phyloP scores from a whole-genome alignment of 192 early-diverging fungal species.

The Haplosporangium gracile region DNA sequence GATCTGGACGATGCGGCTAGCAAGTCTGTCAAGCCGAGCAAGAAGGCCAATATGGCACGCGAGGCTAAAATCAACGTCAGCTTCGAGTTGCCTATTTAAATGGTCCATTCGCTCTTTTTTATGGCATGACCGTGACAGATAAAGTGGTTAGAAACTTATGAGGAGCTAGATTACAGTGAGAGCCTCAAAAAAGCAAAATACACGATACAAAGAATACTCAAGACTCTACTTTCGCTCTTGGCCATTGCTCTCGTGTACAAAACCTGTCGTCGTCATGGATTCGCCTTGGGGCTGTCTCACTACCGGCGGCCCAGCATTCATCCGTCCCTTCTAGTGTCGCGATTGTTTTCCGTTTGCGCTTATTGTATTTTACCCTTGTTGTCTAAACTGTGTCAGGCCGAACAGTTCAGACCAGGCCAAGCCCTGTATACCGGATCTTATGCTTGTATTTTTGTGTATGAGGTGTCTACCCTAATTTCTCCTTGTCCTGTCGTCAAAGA shows the following conservation, averaged over 20 bases:
- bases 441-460: not conserved
- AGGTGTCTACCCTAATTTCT: not conserved
- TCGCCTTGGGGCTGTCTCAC: not conserved
- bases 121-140: not conserved
- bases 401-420: not conserved
- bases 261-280: not conserved
- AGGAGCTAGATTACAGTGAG: not conserved
- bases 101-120: not conserved
- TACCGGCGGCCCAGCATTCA: not conserved
- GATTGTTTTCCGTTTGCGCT: not conserved
- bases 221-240: not conserved
- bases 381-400: not conserved
- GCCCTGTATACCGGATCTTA: not conserved
- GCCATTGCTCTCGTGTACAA: not conserved
- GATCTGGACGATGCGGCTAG: conserved; percentile 96
- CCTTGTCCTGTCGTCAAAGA: not conserved
- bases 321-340: not conserved
- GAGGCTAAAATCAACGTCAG: conserved; percentile 81
- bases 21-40: conserved; percentile 86
- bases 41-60: conserved; percentile 85
- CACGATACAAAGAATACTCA: not conserved
- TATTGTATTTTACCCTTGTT: not conserved
- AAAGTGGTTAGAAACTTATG: not conserved
- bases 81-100: conserved; percentile 71
- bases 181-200: not conserved